Evolutionary conservation across 441 rosid species (phyloP).

Genomic region (Metrosideros polymorpha): DNA sequence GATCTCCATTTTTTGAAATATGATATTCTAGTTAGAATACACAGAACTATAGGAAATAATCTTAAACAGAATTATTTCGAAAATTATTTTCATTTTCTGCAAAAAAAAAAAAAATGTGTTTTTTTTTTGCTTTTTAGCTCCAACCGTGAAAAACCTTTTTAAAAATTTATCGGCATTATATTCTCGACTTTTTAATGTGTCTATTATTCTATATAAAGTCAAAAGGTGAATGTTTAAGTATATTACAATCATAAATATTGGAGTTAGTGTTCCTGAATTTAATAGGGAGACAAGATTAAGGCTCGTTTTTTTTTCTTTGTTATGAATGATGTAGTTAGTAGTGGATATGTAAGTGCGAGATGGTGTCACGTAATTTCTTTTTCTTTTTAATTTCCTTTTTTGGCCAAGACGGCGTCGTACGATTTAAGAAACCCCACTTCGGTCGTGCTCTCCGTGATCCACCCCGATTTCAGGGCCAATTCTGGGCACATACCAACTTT

Average conservation of each 20-base stretch:
- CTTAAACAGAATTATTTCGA: background rate
- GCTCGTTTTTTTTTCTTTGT: background rate
- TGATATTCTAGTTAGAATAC: background rate
- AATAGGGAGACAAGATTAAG: too few relatives aligned
- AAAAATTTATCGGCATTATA: background rate
- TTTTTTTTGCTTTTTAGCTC: background rate
- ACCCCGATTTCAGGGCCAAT: background rate
- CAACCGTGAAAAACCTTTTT: background rate
- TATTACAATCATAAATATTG: background rate
- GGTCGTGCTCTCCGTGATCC: background rate
- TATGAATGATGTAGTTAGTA: constrained; percentile 8
- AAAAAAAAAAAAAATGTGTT: background rate
- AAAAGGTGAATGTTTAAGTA: background rate
- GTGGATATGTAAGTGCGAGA: constrained; percentile 6
- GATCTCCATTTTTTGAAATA: background rate
- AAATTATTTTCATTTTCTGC: background rate
- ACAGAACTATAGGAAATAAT: background rate
- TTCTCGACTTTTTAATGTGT: background rate
- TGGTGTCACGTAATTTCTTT: background rate
- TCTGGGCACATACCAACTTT: background rate
- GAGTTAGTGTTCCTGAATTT: background rate
- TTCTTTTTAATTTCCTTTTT: background rate
- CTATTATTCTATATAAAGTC: background rate
- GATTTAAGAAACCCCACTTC: background rate
- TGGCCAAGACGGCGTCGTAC: background rate